Evolutionary conservation across 352 stramenopile species (phyloP).

Genomic region (Globisporangium yorkense): DNA sequence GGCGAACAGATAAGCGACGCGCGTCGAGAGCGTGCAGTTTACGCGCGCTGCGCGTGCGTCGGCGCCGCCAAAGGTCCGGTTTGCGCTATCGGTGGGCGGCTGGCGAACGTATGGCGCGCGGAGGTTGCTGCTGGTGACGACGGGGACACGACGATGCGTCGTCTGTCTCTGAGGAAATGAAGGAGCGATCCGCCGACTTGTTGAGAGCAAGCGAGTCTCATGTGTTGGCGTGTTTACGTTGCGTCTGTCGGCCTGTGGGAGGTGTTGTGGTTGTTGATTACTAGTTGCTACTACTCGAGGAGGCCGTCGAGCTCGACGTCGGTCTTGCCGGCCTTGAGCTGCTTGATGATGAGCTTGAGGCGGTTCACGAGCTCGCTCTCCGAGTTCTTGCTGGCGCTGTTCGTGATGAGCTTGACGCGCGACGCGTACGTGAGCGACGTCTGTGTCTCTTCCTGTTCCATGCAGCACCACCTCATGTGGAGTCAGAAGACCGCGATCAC

Average conservation of each 20-base stretch:
- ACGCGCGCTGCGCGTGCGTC: too few species aligned
- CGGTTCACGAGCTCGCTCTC: slow-evolving; percentile 79
- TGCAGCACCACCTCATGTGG: neutral
- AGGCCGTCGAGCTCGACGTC: slow-evolving; percentile 70
- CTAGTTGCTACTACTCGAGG: slow-evolving; percentile 24
- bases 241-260: neutral
- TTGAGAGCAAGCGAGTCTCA: slow-evolving; percentile 57
- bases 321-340: slow-evolving; percentile 54
- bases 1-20: slow-evolving; percentile 97
- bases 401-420: slow-evolving; percentile 86
- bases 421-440: slow-evolving; percentile 80
- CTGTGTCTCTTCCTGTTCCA: slow-evolving; percentile 66
- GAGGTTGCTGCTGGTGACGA: neutral
- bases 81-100: too few species aligned
- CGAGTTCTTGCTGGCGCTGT: slow-evolving; percentile 82
- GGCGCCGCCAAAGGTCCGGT: too few species aligned
- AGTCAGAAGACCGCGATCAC: slow-evolving; percentile 4
- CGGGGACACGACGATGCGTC: neutral
- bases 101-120: neutral
- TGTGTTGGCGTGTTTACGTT: neutral
- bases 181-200: slow-evolving; percentile 80
- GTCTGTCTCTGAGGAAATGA: slow-evolving; percentile 38
- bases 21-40: slow-evolving; percentile 6
- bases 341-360: slow-evolving; percentile 81
- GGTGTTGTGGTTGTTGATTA: too few species aligned